Conservation (phyloP, 1,284 basidiomycete genomes). For the Cerrena zonata region DNA sequence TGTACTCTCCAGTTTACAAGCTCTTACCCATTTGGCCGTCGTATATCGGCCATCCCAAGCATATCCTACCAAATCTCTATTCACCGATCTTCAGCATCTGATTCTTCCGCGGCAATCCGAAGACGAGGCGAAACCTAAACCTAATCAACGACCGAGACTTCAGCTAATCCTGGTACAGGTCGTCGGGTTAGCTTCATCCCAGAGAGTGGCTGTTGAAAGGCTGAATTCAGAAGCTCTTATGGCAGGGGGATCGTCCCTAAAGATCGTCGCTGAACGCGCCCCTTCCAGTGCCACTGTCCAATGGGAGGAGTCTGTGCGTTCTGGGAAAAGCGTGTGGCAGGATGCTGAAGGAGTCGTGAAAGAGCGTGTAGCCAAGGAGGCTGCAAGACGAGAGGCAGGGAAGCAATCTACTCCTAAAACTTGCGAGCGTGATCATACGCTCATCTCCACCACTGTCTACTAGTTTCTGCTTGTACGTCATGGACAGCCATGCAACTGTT, state of each 20-base stretch:
- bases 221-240: constrained; percentile 22
- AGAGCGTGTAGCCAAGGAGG: constrained; percentile 10
- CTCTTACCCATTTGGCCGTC: constrained; percentile 35
- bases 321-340: constrained; percentile 26
- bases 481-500: too few species aligned
- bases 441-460: too few species aligned
- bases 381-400: background rate
- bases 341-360: constrained; percentile 22
- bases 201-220: constrained; percentile 17
- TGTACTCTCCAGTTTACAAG: constrained; percentile 25
- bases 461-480: too few species aligned
- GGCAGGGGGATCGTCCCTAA: constrained; percentile 18
- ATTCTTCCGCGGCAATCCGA: constrained; percentile 9
- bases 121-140: background rate
- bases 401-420: background rate
- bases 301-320: constrained; percentile 28
- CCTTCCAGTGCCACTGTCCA: constrained; percentile 28
- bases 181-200: constrained; percentile 17
- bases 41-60: constrained; percentile 24
- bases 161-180: constrained; percentile 31
- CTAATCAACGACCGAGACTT: constrained; percentile 10
- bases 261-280: constrained; percentile 30
- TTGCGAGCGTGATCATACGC: background rate
- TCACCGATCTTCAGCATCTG: constrained; percentile 20
- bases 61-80: constrained; percentile 17